Evolutionary conservation across 2,329 filamentous ascomycete genomes (phyloP), one percentile per base, ranked within the genome.

Genomic region (Eutypella sp.): DNA sequence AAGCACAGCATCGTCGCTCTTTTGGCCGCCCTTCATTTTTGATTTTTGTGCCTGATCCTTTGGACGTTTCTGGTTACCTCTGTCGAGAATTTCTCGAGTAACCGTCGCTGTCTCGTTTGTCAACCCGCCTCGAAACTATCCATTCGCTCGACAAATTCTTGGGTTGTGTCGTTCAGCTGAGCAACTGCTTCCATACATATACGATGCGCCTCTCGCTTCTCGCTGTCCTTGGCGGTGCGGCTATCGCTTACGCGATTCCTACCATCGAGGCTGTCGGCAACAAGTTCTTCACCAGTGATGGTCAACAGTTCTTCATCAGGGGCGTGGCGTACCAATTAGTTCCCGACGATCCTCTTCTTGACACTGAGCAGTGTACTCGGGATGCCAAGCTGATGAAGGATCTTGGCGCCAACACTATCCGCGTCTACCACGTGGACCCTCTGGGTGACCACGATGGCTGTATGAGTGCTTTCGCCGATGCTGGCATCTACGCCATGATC

Each of bases 391-490:
- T 91, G 60, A 95, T 95, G 87, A 78, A 87, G 64, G 80, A 82
- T 16, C 73, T 96, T 44, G 89, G 88, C 51, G 81, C 86, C 62
- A 95, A 95, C 64, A 77, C 85, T 24, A 89, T 95, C 59, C 87
- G 90, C 47, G 86, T 93, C 47, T 96, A 96, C 67, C 89, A 95
- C 61, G 88, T 96, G 50, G 84, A 95, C 57, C 71, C 87, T 2
- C 64, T 68, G 3, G 80, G 70, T 25, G 72, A 92, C 62, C 91
- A 96, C 66, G 74, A 79, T 47, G 84, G 76, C 18, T 96, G 89
- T 70, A 95, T 96, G 88, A 74, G 74, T 44, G 84, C 82, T 2
- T 88, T 96, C 62, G 82, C 80, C 11, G 81, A 89, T 57, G 85
- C 82, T 36, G 87, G 87, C 47, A 92, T 96, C 63, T 95, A 95